phyloP scores from a whole-genome alignment of 495 filamentous ascomycete species.

The Penicillium steckii region DNA sequence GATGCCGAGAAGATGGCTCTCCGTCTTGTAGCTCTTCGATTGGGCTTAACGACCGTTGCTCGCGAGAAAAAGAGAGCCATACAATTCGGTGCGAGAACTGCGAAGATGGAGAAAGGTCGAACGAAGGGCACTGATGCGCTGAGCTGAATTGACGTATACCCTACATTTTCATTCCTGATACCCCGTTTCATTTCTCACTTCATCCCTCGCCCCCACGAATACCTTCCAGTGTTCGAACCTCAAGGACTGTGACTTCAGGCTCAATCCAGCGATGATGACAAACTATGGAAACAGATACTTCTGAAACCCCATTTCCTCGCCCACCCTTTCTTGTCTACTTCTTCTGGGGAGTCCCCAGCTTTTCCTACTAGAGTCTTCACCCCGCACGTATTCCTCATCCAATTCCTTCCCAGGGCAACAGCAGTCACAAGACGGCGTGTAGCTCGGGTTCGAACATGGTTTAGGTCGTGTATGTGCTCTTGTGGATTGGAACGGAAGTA shows the following conservation, averaged over 20 bases:
- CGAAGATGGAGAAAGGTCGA: conserved; percentile 76
- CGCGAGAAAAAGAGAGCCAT: conserved; percentile 91
- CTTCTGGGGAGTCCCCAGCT: background rate
- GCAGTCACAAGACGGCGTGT: conserved; percentile 26
- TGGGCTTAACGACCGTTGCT: conserved; percentile 70
- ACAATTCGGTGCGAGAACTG: conserved; percentile 82
- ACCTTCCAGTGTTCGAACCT: background rate
- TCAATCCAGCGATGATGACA: conserved; percentile 47
- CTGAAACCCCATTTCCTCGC: conserved; percentile 31
- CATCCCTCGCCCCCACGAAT: background rate
- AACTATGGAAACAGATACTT: conserved; percentile 52
- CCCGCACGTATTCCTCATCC: background rate
- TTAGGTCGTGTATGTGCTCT: background rate
- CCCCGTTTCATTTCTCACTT: background rate
- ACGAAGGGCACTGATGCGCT: conserved; percentile 66
- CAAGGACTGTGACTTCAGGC: background rate
- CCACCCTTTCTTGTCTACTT: conserved; percentile 7
- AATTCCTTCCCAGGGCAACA: conserved; percentile 29
- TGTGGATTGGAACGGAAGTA: background rate
- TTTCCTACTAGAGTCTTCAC: conserved; percentile 5
- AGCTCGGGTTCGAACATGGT: conserved; percentile 6
- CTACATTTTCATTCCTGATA: background rate
- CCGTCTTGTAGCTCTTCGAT: conserved; percentile 69
- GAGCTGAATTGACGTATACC: conserved; percentile 23
- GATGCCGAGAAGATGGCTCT: conserved; percentile 81